Conservation (phyloP, 495 filamentous ascomycete species). For the Penicillium bialowiezense region DNA sequence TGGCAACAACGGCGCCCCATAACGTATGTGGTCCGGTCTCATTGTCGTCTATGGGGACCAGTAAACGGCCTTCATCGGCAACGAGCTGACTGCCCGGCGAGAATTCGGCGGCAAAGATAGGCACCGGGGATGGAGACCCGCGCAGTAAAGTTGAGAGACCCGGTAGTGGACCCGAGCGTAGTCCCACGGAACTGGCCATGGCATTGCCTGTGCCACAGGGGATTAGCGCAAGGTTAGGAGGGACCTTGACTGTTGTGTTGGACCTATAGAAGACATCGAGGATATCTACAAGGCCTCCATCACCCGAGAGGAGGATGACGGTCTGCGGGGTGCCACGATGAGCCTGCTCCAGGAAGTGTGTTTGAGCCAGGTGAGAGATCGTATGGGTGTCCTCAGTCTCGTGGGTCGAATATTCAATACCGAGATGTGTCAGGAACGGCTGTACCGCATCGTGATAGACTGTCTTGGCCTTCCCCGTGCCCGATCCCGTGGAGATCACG, state of each 20-base stretch:
- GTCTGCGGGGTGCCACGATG: slow-evolving; percentile 49
- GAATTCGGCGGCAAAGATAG: slow-evolving; percentile 60
- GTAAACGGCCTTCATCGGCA: slow-evolving; percentile 34
- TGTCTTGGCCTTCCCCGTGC: slow-evolving; percentile 55
- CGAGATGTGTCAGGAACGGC: slow-evolving; percentile 52
- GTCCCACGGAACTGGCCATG: slow-evolving; percentile 64
- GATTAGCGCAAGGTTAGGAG: slow-evolving; percentile 62
- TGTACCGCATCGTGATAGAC: slow-evolving; percentile 57
- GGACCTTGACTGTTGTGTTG: background rate
- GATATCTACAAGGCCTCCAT: slow-evolving; percentile 78
- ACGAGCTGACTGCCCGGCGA: slow-evolving; percentile 56
- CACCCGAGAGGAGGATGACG: slow-evolving; percentile 77
- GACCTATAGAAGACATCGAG: slow-evolving; percentile 60
- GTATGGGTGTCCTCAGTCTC: slow-evolving; percentile 56
- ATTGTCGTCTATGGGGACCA: slow-evolving; percentile 15
- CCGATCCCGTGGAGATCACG: slow-evolving; percentile 71
- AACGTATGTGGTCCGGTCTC: slow-evolving; percentile 37
- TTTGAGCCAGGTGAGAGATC: slow-evolving; percentile 57
- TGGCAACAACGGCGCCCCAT: slow-evolving; percentile 78
- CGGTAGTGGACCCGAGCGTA: slow-evolving; percentile 24
- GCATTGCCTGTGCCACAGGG: slow-evolving; percentile 90
- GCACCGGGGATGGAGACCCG: slow-evolving; percentile 47
- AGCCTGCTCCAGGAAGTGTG: slow-evolving; percentile 46
- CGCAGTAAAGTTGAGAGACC: slow-evolving; percentile 41
- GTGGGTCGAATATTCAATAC: slow-evolving; percentile 45